A percentile compares a stretch with the other conserved stretches of the same genome.
phyloP scores from a whole-genome alignment of 352 stramenopile species.

The Elongisporangium anandrum region DNA sequence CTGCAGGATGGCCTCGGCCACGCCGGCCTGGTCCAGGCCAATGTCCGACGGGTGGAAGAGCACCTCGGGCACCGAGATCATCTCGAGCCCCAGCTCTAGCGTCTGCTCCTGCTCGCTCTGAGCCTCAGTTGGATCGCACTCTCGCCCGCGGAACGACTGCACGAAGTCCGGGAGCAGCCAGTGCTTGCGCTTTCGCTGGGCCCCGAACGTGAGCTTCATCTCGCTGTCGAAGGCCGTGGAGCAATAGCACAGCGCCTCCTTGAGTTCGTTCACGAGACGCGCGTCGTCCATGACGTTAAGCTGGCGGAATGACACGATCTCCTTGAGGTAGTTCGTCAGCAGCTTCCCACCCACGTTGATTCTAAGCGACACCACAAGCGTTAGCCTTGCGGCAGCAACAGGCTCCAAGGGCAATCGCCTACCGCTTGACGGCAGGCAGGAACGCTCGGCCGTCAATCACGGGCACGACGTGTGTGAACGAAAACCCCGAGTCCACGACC shows the following conservation, averaged over 20 bases:
- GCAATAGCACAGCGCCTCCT: conserved; percentile 89
- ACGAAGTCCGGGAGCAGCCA: conserved; percentile 86
- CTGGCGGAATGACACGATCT: conserved; percentile 94
- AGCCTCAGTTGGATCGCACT: conserved; percentile 12
- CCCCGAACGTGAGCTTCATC: conserved; percentile 37
- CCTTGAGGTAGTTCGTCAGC: conserved; percentile 96
- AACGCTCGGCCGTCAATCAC: conserved; percentile 70
- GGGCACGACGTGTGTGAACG: conserved; percentile 93
- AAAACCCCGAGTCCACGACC: conserved; percentile 95
- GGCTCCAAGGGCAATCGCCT: not conserved
- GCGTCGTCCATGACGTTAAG: conserved; percentile 95
- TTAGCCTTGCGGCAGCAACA: not conserved
- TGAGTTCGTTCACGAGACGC: conserved; percentile 73
- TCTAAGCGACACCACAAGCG: not conserved
- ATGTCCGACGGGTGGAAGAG: conserved; percentile 92
- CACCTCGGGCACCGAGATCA: conserved; percentile 87
- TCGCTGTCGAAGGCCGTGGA: conserved; percentile 85
- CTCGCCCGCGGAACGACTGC: conserved; percentile 48
- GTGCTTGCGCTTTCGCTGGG: conserved; percentile 34
- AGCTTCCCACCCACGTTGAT: conserved; percentile 95
- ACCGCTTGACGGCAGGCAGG: conserved; percentile 42
- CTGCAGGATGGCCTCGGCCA: conserved; percentile 85
- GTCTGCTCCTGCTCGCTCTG: conserved; percentile 45
- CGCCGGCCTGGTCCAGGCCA: conserved; percentile 80
- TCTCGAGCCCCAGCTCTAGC: conserved; percentile 83